Conservation (phyloP, 2,329 filamentous ascomycete genomes). For the Fusarium solani-melongenae region DNA sequence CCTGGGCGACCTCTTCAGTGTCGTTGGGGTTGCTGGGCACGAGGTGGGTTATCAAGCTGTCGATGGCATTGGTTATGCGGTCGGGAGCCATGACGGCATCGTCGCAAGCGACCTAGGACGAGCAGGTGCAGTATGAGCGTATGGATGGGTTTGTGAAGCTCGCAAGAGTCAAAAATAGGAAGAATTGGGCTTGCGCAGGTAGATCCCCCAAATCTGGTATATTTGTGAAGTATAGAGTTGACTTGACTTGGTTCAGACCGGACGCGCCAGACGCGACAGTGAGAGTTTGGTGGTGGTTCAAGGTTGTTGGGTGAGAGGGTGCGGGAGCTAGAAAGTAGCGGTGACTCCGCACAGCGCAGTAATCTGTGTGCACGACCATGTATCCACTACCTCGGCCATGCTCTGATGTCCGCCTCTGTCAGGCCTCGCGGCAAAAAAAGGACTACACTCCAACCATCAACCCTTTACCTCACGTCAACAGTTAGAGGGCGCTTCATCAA, state of each 20-base stretch:
- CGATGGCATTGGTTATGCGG: slow-evolving; percentile 82
- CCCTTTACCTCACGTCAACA: slow-evolving; percentile 43
- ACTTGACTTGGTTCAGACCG: slow-evolving; percentile 30
- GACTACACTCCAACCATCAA: slow-evolving; percentile 49
- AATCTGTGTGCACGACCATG: background rate
- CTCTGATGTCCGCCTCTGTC: slow-evolving; percentile 29
- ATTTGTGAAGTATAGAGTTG: slow-evolving; percentile 22
- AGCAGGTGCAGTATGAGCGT: background rate
- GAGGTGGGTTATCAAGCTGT: slow-evolving; percentile 80
- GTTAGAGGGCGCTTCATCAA: slow-evolving; percentile 52
- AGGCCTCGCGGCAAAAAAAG: slow-evolving; percentile 50
- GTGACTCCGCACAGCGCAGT: slow-evolving; percentile 11
- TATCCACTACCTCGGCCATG: slow-evolving; percentile 42
- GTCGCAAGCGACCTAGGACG: slow-evolving; percentile 45
- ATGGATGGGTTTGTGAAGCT: background rate
- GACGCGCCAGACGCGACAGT: slow-evolving; percentile 45
- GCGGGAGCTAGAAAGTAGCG: slow-evolving; percentile 31
- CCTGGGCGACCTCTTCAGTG: slow-evolving; percentile 74
- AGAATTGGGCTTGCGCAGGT: background rate
- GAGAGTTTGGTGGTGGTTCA: slow-evolving; percentile 33
- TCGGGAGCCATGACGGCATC: slow-evolving; percentile 68
- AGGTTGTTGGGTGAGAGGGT: slow-evolving; percentile 31
- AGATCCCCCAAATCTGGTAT: background rate
- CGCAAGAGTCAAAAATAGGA: background rate
- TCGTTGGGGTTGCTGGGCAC: slow-evolving; percentile 74